Evolutionary conservation across 2,329 filamentous ascomycete genomes (phyloP), one percentile per base, ranked within the genome.

Genomic region (Colletotrichum sp.): DNA sequence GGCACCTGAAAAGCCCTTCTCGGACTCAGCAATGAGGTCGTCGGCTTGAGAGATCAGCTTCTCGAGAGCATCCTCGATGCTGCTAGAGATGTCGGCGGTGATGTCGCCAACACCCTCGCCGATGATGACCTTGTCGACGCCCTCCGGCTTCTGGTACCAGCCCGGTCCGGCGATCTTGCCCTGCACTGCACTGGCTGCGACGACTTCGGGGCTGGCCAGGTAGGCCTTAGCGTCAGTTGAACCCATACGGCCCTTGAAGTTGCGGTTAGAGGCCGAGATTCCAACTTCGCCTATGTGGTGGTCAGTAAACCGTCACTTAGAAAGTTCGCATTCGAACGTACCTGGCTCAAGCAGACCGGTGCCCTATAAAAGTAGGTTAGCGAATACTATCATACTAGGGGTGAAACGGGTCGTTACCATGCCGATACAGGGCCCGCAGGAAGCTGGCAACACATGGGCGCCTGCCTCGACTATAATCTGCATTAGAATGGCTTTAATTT

Each of bases 191-290:
- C 95, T 98, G 9, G 97, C 96, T 6, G 96, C 96, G 1, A 99
- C 96, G 4, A 98, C 93, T 81, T 98, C 96, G 1, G 97, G 96
- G 78, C 94, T 96, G 8, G 93, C 94, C 1, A 98, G 92, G 82
- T 98, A 98, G 0, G 95, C 95, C 81, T 95, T 93, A 0, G 95
- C 94, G 7, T 94, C 92, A 4, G 90, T 92, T 16, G 91, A 93
- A 5, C 96, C 96, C 94, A 98, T 98, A 4, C 96, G 92, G 0
- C 96, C 96, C 84, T 96, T 96, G 88, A 96, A 98, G 84, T 98
- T 98, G 13, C 96, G 90, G 87, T 98, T 98, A 48, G 43, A 48
- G 43, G 43, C 43, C 0, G 43, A 48, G 2, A 48, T 13, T 48
- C 43, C 43, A 0, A 48, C 43, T 48, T 48, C 43, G n/a, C 43